Percentiles rank a stretch among this genome's conserved stretches.
phyloP scores from a whole-genome alignment of 768 basidiomycete species.

The Suillus ampliporus region DNA sequence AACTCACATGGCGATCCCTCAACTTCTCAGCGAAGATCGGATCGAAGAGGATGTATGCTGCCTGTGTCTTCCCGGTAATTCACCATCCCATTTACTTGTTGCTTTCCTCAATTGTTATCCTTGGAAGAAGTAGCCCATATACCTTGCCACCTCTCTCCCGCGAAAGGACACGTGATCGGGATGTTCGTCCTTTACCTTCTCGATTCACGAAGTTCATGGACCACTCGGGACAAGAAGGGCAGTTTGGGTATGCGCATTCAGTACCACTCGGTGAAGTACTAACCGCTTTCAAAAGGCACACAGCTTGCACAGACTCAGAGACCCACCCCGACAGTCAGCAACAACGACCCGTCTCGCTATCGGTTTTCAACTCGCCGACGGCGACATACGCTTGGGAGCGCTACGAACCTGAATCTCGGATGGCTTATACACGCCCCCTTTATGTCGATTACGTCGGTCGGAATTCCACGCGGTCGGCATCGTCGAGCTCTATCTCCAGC shows the following conservation, averaged over 20 bases:
- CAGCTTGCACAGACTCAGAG: constrained; percentile 29
- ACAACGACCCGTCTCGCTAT: constrained; percentile 41
- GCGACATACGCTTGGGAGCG: constrained; percentile 55
- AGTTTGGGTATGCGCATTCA: constrained; percentile 26
- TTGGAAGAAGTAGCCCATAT: constrained; percentile 28
- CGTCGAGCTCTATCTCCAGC: constrained; percentile 36
- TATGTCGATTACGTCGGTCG: constrained; percentile 43
- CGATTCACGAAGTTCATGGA: constrained; percentile 36
- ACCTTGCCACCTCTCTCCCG: constrained; percentile 38
- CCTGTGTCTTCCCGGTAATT: constrained; percentile 18
- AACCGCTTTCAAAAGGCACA: constrained; percentile 24
- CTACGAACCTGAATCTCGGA: constrained; percentile 50
- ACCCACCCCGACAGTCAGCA: constrained; percentile 31
- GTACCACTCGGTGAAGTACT: constrained; percentile 20
- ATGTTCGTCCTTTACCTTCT: constrained; percentile 38
- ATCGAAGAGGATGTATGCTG: constrained; percentile 26
- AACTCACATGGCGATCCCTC: not conserved
- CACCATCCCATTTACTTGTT: not conserved
- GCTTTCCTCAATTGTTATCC: not conserved
- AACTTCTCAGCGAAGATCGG: constrained; percentile 23
- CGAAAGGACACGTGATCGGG: constrained; percentile 38
- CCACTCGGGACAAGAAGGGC: constrained; percentile 26
- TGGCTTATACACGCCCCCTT: constrained; percentile 44
- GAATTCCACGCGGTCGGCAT: constrained; percentile 38
- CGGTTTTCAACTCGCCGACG: constrained; percentile 49